These are phyloP conservation scores for Colletotrichum chlorophyti DNA, from an alignment of 2,329 filamentous ascomycete genomes.

Conservation along the genomic window DNA sequence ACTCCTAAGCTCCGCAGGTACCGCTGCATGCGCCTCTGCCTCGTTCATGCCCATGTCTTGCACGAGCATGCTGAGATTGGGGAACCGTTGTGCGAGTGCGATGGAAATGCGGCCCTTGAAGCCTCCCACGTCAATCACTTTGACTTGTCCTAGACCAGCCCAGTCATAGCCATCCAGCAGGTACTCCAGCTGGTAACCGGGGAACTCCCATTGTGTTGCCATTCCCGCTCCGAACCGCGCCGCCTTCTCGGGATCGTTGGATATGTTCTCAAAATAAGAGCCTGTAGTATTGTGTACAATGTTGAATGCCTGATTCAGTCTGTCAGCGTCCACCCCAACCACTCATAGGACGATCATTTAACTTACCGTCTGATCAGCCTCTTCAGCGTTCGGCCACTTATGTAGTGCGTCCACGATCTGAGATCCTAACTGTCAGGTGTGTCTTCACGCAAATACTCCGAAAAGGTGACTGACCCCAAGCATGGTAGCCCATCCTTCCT, in stretches of 20 bases:
- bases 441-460: background rate
- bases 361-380: background rate
- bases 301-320: background rate
- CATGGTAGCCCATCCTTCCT: background rate
- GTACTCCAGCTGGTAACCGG: slow-evolving; percentile 13
- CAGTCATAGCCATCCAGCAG: slow-evolving; percentile 15
- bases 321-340: background rate
- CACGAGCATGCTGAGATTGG: slow-evolving; percentile 37
- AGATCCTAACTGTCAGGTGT: background rate
- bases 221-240: slow-evolving; percentile 10
- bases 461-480: background rate
- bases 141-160: slow-evolving; percentile 3
- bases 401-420: background rate
- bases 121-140: slow-evolving; percentile 33
- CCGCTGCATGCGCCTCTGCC: slow-evolving; percentile 10
- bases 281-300: background rate
- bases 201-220: slow-evolving; percentile 1
- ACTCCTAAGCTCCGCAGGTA: slow-evolving; percentile 15
- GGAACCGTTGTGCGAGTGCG: slow-evolving; percentile 33
- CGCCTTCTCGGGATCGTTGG: background rate
- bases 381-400: background rate
- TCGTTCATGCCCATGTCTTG: slow-evolving; percentile 37
- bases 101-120: slow-evolving; percentile 34
- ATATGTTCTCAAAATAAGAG: background rate
- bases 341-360: background rate